Evolutionary conservation across 2,329 filamentous ascomycete species (phyloP).

Genomic region (Trichoderma endophyticum): DNA sequence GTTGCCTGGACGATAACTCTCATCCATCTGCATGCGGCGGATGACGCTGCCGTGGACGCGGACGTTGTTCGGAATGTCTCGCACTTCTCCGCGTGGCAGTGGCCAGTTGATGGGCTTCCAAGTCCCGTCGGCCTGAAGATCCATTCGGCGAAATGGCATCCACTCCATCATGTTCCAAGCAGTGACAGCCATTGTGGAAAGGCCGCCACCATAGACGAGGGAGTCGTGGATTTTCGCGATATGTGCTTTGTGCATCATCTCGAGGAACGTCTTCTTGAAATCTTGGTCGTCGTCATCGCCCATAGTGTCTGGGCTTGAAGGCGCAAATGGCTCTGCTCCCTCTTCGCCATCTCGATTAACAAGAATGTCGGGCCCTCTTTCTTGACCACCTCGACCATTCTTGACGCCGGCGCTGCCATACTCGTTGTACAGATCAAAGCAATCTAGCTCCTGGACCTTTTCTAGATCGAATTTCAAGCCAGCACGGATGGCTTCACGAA

Average conservation of each 20-base stretch:
- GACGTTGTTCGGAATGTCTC: constrained; percentile 69
- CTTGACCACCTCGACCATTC: neutral
- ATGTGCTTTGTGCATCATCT: constrained; percentile 57
- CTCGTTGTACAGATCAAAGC: constrained; percentile 31
- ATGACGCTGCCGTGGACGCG: constrained; percentile 73
- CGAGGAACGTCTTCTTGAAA: constrained; percentile 45
- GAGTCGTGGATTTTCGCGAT: constrained; percentile 65
- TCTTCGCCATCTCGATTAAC: constrained; percentile 7
- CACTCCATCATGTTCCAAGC: constrained; percentile 80
- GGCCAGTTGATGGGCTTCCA: constrained; percentile 83
- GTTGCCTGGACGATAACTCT: constrained; percentile 70
- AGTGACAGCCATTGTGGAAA: constrained; percentile 53
- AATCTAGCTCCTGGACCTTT: constrained; percentile 65
- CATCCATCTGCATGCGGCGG: constrained; percentile 62
- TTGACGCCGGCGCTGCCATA: neutral
- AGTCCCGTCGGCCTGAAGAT: constrained; percentile 65
- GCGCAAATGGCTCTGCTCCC: constrained; percentile 19
- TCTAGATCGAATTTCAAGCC: constrained; percentile 68
- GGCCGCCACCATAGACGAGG: constrained; percentile 60
- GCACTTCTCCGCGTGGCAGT: constrained; percentile 70
- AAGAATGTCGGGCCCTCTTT: constrained; percentile 26
- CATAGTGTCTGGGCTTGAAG: constrained; percentile 24
- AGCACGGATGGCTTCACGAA: constrained; percentile 56
- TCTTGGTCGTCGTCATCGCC: constrained; percentile 25
- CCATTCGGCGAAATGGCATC: constrained; percentile 77